Evolutionary conservation across 73 alveolate species (phyloP), one percentile per base, ranked within the genome.

Genomic region (Effrenium voratum): DNA sequence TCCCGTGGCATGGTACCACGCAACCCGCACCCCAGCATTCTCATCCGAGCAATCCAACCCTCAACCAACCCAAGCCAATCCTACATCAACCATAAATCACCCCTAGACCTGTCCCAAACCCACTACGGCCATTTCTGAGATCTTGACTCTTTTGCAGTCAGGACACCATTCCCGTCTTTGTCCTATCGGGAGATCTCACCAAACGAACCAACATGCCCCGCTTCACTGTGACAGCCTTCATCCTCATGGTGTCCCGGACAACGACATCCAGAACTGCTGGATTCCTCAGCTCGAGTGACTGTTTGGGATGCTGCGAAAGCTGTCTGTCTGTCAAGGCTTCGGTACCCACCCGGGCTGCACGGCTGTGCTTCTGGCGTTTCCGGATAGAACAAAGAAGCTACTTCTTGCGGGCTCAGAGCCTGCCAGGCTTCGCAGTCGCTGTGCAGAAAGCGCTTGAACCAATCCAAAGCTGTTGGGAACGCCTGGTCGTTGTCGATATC

Each of bases 251-350:
- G 97, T 90, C 97, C 30, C 80, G 41, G 75, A 90, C 97, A 26
- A 90, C 97, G 43, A 90, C 97, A 13, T 90, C 97, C 97, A 90
- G 40, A 36, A 90, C 97, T 45, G 87, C 88, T 30, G 97, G 97
- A 32, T 90, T 90, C 55, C 86, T 90, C 90, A 34, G n/a, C 57
- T 72, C 5, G 30, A 72, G 49, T 34, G 13, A n/a, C 47, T 70
- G 82, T 70, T 30, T 70, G 4, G 5, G 26, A 70, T 70, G 24
- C 5, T 66, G 34, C 30, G 75, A 60, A 24, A 38, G 34, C 30
- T 32, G 30, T 60, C 5, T 4, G 16, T 8, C 15, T 60, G 75
- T 4, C 30, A n/a, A n/a, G n/a, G n/a, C n/a, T n/a, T n/a, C n/a
- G n/a, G n/a, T n/a, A n/a, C n/a, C n/a, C n/a, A n/a, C n/a, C n/a